Base-by-base conservation (phyloP, 1,139 yeast species). In the Arxiozyma slooffiae region DNA sequence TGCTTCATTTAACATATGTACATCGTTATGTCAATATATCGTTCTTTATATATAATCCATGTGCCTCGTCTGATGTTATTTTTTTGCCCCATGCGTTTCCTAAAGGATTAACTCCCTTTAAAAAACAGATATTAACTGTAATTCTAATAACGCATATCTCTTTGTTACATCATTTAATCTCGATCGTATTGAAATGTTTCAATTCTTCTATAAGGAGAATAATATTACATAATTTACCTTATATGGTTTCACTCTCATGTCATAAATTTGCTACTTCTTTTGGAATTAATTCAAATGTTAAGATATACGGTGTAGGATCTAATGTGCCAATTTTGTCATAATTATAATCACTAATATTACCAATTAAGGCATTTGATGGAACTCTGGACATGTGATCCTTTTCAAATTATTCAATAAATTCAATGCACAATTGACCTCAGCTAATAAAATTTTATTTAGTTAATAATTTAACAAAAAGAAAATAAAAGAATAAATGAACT, bases 231-330 rank as follows among this genome's bases (percentile, higher is more conserved):
- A n/a, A n/a, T n/a, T n/a, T n/a, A n/a, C n/a, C n/a, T n/a, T n/a
- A n/a, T n/a, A n/a, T n/a, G n/a, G n/a, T 64, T 7, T 71, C 65
- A 1, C 89, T 80, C 47, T 81, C 81, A 1, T 73, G 73, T 48
- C 75, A 75, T 45, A 89, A 68, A 47, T 73, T 74, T 59, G 81
- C 79, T 55, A 89, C 70, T 62, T 87, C 94, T 49, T 81, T 75
- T 44, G 89, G 71, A 1, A 94, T 88, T 1, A 92, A 81, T 67
- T 90, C 97, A 67, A 92, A 90, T 0, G 96, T 87, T 60, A 96
- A 77, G 50, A 92, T 92, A 64, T 87, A 90, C 1, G 98, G 98
- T 59, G 87, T 89, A 1, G 98, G 97, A 64, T 92, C 97, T 56
- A 60, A 58, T 9, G 55, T 49, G 9, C 45, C 48, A 9, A 41